Percentiles rank a stretch among this genome's conserved stretches.
phyloP scores from a whole-genome alignment of 352 stramenopile genomes.

The Peronosclerospora sorghi region DNA sequence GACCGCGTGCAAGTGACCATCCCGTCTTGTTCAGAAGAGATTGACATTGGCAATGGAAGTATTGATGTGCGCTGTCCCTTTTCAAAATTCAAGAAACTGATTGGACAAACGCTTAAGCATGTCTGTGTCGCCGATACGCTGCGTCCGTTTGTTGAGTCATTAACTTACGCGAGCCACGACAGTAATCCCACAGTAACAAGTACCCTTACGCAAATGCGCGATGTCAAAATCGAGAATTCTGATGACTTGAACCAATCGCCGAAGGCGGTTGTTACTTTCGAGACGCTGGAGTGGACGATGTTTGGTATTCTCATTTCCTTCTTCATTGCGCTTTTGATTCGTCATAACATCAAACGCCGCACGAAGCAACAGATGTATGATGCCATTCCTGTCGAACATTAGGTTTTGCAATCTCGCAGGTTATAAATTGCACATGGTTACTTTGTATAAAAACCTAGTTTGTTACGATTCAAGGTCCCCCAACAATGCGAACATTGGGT shows the following conservation, averaged over 20 bases:
- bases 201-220: no score
- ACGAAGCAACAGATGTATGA: conserved; percentile 14
- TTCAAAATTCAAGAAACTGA: conserved; percentile 53
- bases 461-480: no score
- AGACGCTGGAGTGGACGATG: conserved; percentile 24
- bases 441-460: no score
- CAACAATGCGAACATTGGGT: no score
- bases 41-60: conserved; percentile 27
- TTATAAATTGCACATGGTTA: no score
- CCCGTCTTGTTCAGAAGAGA: conserved; percentile 54
- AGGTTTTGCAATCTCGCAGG: no score
- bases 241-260: conserved; percentile 1
- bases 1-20: conserved; percentile 56
- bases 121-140: conserved; percentile 61
- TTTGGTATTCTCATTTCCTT: conserved; percentile 29
- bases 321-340: conserved; percentile 30
- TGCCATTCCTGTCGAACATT: no score
- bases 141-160: conserved; percentile 48
- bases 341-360: conserved; percentile 11
- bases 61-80: conserved; percentile 50
- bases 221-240: conserved; percentile 1
- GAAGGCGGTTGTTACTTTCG: conserved; percentile 6
- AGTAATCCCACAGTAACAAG: conserved; percentile 1
- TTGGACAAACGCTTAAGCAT: conserved; percentile 53
- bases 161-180: conserved; percentile 6